Evolutionary conservation across 352 stramenopile genomes (phyloP).

Genomic region (Phytophthora hibernalis): DNA sequence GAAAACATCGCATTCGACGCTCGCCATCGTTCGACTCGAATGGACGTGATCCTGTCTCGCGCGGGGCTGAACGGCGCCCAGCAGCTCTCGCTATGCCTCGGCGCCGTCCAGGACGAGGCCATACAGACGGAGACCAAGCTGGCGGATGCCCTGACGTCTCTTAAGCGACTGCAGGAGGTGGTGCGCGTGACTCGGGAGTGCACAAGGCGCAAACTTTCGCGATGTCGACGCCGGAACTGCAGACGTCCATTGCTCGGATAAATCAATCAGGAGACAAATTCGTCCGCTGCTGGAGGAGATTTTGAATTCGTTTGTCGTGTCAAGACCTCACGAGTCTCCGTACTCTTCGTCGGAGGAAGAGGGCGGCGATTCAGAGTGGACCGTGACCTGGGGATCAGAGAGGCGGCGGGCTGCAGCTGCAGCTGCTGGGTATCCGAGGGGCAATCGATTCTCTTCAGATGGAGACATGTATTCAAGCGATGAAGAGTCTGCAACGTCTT

Average conservation of each 20-base stretch:
- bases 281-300: slow-evolving; percentile 9
- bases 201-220: too few species aligned
- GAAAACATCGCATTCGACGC: not conserved
- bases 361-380: slow-evolving; percentile 1
- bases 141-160: too few species aligned
- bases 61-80: not conserved
- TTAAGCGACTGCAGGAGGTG: too few species aligned
- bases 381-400: not conserved
- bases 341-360: slow-evolving; percentile 19
- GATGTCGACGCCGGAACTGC: too few species aligned
- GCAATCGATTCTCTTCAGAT: not conserved
- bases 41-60: not conserved
- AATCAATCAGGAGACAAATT: slow-evolving; percentile 2
- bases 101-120: not conserved
- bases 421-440: not conserved
- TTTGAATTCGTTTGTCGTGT: not conserved
- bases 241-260: slow-evolving; percentile 6
- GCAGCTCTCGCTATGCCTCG: not conserved
- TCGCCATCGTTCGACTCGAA: not conserved
- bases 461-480: not conserved
- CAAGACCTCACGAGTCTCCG: not conserved
- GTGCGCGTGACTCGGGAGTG: too few species aligned
- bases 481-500: not conserved
- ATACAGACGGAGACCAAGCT: not conserved
- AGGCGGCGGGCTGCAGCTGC: not conserved